Conservation (phyloP, 2,329 filamentous ascomycete genomes). For the Penicillium sp. region DNA sequence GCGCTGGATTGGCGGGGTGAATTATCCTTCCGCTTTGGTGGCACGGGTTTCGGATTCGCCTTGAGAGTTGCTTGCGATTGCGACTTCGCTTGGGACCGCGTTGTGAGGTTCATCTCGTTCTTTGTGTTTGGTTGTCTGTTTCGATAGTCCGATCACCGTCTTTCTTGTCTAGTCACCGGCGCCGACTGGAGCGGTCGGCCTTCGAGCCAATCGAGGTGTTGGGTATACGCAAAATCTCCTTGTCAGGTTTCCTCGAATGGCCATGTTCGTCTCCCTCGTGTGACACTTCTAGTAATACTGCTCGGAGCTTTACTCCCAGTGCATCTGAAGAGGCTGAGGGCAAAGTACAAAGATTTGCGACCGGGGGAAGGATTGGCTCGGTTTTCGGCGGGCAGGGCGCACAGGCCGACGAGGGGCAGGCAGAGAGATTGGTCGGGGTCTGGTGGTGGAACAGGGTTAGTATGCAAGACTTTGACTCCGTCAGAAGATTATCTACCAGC, state of each 20-base stretch:
- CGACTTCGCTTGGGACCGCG: constrained; percentile 20
- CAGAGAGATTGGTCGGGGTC: constrained; percentile 10
- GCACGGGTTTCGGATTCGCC: constrained; percentile 16
- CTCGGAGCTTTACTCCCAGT: neutral
- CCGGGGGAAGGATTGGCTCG: constrained; percentile 8
- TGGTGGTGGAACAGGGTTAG: constrained; percentile 16
- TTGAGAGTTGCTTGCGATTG: constrained; percentile 15
- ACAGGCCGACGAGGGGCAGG: constrained; percentile 15
- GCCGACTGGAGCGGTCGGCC: constrained; percentile 16
- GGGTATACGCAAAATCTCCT: constrained; percentile 23
- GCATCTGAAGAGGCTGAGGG: neutral
- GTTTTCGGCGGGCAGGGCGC: constrained; percentile 6
- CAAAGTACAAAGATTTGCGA: neutral
- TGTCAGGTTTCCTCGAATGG: constrained; percentile 23
- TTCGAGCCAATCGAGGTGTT: constrained; percentile 16
- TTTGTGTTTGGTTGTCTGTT: neutral
- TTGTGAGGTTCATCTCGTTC: constrained; percentile 26
- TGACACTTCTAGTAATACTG: neutral
- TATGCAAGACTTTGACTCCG: neutral
- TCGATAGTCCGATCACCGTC: neutral
- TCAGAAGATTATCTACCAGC: constrained; percentile 5
- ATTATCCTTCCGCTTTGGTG: constrained; percentile 25
- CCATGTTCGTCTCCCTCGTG: constrained; percentile 26
- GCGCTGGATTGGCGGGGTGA: constrained; percentile 21
- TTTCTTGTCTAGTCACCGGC: constrained; percentile 24